Percentiles rank a stretch among this genome's conserved stretches.
phyloP scores from a whole-genome alignment of 352 stramenopile genomes.

The Peronospora farinosa region DNA sequence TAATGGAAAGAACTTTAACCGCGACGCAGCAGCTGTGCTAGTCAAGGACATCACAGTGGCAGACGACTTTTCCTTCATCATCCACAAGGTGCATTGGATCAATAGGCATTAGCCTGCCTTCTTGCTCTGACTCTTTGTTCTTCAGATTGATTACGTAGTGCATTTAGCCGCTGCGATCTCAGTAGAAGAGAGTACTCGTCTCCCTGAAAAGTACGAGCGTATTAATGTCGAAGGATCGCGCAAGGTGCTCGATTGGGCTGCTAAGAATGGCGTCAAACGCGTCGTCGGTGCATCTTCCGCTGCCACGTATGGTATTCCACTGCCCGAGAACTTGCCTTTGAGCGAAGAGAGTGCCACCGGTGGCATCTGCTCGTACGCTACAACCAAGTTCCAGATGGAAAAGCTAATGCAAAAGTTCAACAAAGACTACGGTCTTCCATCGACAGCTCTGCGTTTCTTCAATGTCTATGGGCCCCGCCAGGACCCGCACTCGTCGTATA shows the following conservation, averaged over 20 bases:
- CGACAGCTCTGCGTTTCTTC: conserved; percentile 78
- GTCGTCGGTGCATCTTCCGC: conserved; percentile 75
- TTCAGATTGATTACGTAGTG: conserved; percentile 74
- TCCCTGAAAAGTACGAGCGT: conserved; percentile 83
- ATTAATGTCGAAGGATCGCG: conserved; percentile 80
- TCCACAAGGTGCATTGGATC: conserved; percentile 50
- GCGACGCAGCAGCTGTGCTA: conserved; percentile 55
- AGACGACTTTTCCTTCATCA: conserved; percentile 71
- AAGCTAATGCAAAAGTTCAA: conserved; percentile 71
- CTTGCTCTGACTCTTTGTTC: conserved; percentile 1
- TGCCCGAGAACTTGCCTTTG: conserved; percentile 60
- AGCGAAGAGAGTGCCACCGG: conserved; percentile 67
- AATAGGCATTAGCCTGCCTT: not conserved
- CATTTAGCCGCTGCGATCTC: conserved; percentile 80
- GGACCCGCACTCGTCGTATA: conserved; percentile 79
- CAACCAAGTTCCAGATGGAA: conserved; percentile 84
- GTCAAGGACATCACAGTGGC: conserved; percentile 83
- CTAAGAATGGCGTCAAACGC: conserved; percentile 68
- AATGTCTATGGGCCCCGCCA: conserved; percentile 81
- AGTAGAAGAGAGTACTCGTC: conserved; percentile 75
- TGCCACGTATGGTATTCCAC: conserved; percentile 64
- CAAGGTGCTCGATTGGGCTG: conserved; percentile 75
- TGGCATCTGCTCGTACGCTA: conserved; percentile 77
- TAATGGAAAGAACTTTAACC: conserved; percentile 85
- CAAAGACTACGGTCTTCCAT: conserved; percentile 57